These are phyloP conservation scores for Apiospora sp. DNA, from an alignment of 2,329 filamentous ascomycete genomes.

Conservation along the genomic window DNA sequence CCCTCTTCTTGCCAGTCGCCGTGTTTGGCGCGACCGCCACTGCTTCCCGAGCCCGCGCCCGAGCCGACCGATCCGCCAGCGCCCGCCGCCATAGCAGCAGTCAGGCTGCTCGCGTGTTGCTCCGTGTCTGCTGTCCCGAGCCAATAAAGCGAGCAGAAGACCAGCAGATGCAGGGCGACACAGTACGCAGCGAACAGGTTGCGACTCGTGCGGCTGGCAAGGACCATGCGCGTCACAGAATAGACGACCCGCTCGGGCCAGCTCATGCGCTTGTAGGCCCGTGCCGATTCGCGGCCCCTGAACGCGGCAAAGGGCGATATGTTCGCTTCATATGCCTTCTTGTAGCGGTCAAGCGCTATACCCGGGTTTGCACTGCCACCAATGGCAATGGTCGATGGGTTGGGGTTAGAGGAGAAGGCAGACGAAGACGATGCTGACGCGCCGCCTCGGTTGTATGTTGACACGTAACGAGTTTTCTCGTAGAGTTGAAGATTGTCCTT, in stretches of 20 bases:
- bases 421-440: slow-evolving; percentile 71
- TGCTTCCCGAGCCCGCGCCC: slow-evolving; percentile 42
- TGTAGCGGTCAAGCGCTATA: slow-evolving; percentile 82
- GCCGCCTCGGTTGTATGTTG: slow-evolving; percentile 82
- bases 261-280: slow-evolving; percentile 93
- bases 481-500: slow-evolving; percentile 96
- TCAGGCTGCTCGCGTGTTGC: slow-evolving; percentile 64
- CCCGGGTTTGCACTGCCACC: slow-evolving; percentile 65
- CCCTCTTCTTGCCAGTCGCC: slow-evolving; percentile 72
- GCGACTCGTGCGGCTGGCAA: slow-evolving; percentile 87
- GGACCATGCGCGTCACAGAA: slow-evolving; percentile 87
- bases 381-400: slow-evolving; percentile 74
- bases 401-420: slow-evolving; percentile 71
- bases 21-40: slow-evolving; percentile 44
- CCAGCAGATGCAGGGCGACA: slow-evolving; percentile 83
- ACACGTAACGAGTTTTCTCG: slow-evolving; percentile 97
- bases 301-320: slow-evolving; percentile 97
- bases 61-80: slow-evolving; percentile 44
- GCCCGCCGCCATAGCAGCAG: slow-evolving; percentile 53
- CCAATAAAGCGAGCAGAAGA: slow-evolving; percentile 89
- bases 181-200: slow-evolving; percentile 96
- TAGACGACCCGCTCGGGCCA: slow-evolving; percentile 90
- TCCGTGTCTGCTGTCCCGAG: slow-evolving; percentile 75
- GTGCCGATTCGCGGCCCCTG: slow-evolving; percentile 87
- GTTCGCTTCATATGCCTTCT: slow-evolving; percentile 91